Evolutionary conservation across 495 filamentous ascomycete species (phyloP).

Genomic region (Platismatia glauca): DNA sequence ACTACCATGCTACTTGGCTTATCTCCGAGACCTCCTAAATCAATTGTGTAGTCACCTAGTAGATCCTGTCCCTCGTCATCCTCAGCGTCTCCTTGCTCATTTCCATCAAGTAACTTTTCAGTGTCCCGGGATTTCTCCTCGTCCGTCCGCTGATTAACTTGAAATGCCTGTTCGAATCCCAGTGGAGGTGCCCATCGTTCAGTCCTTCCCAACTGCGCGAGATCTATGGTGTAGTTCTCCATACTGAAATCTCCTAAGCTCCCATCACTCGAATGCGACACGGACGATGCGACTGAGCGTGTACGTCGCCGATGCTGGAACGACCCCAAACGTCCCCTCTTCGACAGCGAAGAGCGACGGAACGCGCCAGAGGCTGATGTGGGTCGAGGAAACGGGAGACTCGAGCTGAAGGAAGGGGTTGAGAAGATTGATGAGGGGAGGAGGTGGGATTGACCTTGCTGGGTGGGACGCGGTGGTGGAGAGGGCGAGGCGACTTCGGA

Average conservation of each 20-base stretch:
- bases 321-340: neutral
- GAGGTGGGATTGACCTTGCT: constrained; percentile 8
- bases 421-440: constrained; percentile 17
- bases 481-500: constrained; percentile 2
- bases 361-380: constrained; percentile 10
- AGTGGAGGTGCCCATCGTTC: neutral
- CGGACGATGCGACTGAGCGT: constrained; percentile 12
- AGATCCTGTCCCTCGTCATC: neutral
- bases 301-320: constrained; percentile 10
- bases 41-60: constrained; percentile 38
- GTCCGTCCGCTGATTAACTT: neutral
- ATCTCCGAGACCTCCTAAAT: constrained; percentile 38
- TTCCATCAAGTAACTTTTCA: neutral
- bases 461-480: constrained; percentile 4
- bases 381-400: constrained; percentile 12
- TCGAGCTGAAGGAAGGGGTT: constrained; percentile 18
- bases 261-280: constrained; percentile 12
- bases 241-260: constrained; percentile 22
- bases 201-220: constrained; percentile 32
- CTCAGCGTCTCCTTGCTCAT: neutral
- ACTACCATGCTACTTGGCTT: constrained; percentile 28
- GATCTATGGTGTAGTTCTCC: constrained; percentile 39
- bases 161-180: constrained; percentile 3
- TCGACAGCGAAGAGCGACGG: neutral
- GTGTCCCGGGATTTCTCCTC: neutral